Percentiles rank a stretch among this genome's conserved stretches.
These are phyloP conservation scores for Fraxinus xanthoxyloides DNA, from an alignment of 305 asterid genomes.

Conservation along the genomic window DNA sequence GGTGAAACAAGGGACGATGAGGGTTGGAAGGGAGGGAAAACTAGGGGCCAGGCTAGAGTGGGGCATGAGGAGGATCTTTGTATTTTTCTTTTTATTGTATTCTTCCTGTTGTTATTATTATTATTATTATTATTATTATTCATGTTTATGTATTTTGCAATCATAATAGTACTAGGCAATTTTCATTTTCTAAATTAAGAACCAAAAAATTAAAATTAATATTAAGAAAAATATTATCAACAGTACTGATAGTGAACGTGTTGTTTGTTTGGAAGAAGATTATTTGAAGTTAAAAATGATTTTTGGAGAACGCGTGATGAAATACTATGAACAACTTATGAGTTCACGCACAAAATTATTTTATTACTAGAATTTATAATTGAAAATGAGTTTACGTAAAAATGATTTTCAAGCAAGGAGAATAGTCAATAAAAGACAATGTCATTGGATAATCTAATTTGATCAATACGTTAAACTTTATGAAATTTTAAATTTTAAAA, in stretches of 20 bases:
- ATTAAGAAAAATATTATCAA: too few relatives aligned
- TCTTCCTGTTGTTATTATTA: too few relatives aligned
- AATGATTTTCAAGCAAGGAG: neutral
- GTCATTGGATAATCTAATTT: slow-evolving; percentile 18
- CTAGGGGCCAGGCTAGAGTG: neutral
- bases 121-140: too few relatives aligned
- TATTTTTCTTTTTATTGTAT: neutral
- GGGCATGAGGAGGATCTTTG: neutral
- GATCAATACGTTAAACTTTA: neutral
- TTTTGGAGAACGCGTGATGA: neutral
- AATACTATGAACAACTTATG: too few relatives aligned
- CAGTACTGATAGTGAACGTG: neutral
- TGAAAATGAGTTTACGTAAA: neutral
- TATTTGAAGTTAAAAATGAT: neutral
- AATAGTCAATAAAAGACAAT: slow-evolving; percentile 22
- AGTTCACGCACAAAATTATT: too few relatives aligned
- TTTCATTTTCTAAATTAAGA: neutral
- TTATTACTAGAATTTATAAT: too few relatives aligned
- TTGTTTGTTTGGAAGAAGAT: neutral
- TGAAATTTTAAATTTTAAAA: too few relatives aligned
- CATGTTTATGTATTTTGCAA: neutral
- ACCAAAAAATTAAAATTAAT: neutral
- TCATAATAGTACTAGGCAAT: neutral
- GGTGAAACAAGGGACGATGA: neutral
- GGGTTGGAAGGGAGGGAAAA: neutral